Evolutionary conservation across 306 rosid species (phyloP).

Genomic region (Quercus rubra): DNA sequence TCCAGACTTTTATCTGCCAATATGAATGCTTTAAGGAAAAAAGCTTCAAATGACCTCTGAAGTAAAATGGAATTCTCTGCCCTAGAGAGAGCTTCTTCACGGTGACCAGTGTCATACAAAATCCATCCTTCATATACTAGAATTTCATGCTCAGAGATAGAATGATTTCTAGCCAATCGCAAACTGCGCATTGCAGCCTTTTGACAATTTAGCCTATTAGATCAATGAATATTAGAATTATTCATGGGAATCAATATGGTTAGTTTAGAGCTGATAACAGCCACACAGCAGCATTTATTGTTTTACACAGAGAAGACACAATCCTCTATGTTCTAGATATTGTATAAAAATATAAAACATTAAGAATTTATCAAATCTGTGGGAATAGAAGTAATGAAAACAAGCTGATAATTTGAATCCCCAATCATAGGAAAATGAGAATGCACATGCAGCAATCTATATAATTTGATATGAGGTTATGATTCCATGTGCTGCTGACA

Average conservation of each 20-base stretch:
- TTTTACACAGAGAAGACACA: not conserved
- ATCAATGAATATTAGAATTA: constrained; percentile 4
- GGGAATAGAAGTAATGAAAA: not conserved
- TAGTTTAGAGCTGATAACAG: not conserved
- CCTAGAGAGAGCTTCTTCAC: constrained; percentile 58
- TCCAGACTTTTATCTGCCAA: constrained; percentile 67
- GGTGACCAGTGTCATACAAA: constrained; percentile 71
- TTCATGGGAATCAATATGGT: not conserved
- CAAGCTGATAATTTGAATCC: not conserved
- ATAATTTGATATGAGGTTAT: not conserved
- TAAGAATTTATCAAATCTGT: not conserved
- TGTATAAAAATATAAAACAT: not conserved
- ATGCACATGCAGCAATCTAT: not conserved
- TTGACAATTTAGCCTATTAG: constrained; percentile 70
- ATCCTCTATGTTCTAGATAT: not conserved
- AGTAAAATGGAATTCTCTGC: constrained; percentile 64
- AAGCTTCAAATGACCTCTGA: constrained; percentile 80
- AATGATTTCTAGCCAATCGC: constrained; percentile 72
- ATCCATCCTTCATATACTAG: constrained; percentile 92
- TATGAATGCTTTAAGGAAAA: constrained; percentile 71
- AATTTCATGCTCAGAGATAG: constrained; percentile 63
- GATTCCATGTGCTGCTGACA: not conserved
- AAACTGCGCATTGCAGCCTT: constrained; percentile 80
- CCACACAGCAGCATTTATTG: not conserved
- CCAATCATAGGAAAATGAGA: not conserved